phyloP scores from a whole-genome alignment of 306 rosid species.

The Rosa chinensis region DNA sequence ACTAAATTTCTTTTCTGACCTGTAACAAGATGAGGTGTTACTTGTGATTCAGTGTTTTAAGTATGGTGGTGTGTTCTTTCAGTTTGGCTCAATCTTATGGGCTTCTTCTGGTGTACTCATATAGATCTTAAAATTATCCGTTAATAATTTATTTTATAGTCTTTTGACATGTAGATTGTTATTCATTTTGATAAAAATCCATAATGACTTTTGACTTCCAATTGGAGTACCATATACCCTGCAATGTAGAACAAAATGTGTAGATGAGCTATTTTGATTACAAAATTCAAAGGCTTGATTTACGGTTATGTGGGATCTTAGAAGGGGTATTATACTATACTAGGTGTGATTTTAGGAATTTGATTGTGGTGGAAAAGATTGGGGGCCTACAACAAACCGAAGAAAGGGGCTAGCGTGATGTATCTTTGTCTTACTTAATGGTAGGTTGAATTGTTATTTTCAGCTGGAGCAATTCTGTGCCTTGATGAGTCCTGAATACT shows the following conservation, averaged over 20 bases:
- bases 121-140: neutral
- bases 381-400: neutral
- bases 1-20: neutral
- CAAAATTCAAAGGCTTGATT: neutral
- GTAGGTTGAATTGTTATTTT: neutral
- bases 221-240: neutral
- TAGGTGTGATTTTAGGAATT: neutral
- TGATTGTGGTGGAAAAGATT: neutral
- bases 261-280: neutral
- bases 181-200: neutral
- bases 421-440: neutral
- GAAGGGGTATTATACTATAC: neutral
- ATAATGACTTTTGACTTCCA: constrained; percentile 3
- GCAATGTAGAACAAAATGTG: neutral
- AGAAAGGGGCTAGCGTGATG: neutral
- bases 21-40: neutral
- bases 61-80: no score
- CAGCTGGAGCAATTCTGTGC: neutral
- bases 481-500: neutral
- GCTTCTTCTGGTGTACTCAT: neutral
- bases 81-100: neutral
- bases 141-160: neutral
- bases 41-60: neutral
- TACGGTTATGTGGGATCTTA: neutral
- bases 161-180: neutral